A percentile compares a stretch with the other conserved stretches of the same genome.
Evolutionary conservation across 495 filamentous ascomycete genomes (phyloP).

Genomic region (Geopyxis carbonaria): DNA sequence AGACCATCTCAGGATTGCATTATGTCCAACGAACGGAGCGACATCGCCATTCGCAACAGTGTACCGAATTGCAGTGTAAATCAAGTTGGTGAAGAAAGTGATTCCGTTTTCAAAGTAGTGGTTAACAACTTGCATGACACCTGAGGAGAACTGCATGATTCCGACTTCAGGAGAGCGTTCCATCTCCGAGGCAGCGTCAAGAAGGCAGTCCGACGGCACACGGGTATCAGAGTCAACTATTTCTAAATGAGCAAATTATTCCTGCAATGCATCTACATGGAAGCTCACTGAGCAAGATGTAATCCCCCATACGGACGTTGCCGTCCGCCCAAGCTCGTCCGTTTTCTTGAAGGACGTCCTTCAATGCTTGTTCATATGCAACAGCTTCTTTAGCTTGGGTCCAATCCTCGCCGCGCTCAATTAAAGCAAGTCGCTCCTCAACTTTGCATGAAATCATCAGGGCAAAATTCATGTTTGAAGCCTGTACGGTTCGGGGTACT

Average conservation of each 20-base stretch:
- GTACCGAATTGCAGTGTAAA: conserved; percentile 63
- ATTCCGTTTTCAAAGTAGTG: conserved; percentile 61
- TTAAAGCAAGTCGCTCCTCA: conserved; percentile 45
- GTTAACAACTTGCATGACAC: conserved; percentile 65
- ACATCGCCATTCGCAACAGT: conserved; percentile 70
- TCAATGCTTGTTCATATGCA: conserved; percentile 49
- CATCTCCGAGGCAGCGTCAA: conserved; percentile 66
- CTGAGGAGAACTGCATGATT: conserved; percentile 66
- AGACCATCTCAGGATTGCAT: conserved; percentile 62
- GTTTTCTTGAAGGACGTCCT: conserved; percentile 51
- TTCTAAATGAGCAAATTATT: neutral
- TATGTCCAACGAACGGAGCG: conserved; percentile 65
- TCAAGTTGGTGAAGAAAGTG: conserved; percentile 71
- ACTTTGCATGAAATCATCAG: conserved; percentile 59
- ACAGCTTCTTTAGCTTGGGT: conserved; percentile 50
- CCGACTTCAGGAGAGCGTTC: conserved; percentile 62
- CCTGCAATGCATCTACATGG: neutral
- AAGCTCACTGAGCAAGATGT: conserved; percentile 38
- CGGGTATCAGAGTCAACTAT: conserved; percentile 63
- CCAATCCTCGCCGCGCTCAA: conserved; percentile 44
- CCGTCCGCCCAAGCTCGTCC: conserved; percentile 65
- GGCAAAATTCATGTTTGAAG: conserved; percentile 73
- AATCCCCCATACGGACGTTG: conserved; percentile 64
- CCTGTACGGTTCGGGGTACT: conserved; percentile 31
- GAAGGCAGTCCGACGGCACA: conserved; percentile 53